phyloP scores from a whole-genome alignment of 169 alveolate genomes.

The Cryptosporidium viatorum region DNA sequence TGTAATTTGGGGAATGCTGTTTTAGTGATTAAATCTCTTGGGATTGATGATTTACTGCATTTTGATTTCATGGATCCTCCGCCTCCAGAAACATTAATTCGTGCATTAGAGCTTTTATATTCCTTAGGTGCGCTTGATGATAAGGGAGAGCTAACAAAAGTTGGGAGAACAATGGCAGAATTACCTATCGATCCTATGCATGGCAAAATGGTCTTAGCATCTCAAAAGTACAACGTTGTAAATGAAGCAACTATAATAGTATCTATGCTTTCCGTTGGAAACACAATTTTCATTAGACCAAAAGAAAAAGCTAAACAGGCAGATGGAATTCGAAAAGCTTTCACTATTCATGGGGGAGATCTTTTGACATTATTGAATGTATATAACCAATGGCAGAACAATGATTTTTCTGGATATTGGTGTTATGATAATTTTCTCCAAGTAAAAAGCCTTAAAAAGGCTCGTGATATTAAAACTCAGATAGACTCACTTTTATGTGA shows the following conservation, averaged over 20 bases:
- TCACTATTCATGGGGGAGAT: slow-evolving; percentile 96
- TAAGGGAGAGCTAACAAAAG: slow-evolving; percentile 95
- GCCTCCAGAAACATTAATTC: slow-evolving; percentile 95
- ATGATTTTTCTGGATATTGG: slow-evolving; percentile 92
- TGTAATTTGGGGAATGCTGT: slow-evolving; percentile 95
- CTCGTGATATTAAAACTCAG: slow-evolving; percentile 98
- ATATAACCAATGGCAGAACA: slow-evolving; percentile 97
- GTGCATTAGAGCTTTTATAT: slow-evolving; percentile 96
- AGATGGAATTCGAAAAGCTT: slow-evolving; percentile 96
- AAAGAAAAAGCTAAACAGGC: slow-evolving; percentile 97
- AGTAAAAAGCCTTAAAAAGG: slow-evolving; percentile 93
- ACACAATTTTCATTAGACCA: slow-evolving; percentile 95
- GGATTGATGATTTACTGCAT: slow-evolving; percentile 98
- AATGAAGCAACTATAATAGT: slow-evolving; percentile 95
- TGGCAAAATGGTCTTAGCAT: slow-evolving; percentile 77
- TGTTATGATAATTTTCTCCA: slow-evolving; percentile 98
- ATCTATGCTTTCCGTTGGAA: slow-evolving; percentile 97
- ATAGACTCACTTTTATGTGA: slow-evolving; percentile 86
- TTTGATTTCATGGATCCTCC: slow-evolving; percentile 99
- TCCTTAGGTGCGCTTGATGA: slow-evolving; percentile 98
- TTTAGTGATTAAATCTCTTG: slow-evolving; percentile 92
- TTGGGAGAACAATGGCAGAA: slow-evolving; percentile 99
- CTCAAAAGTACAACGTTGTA: slow-evolving; percentile 95
- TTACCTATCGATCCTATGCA: slow-evolving; percentile 98
- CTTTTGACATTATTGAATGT: slow-evolving; percentile 96